A percentile compares a stretch with the other conserved stretches of the same genome.
phyloP scores from a whole-genome alignment of 2,329 filamentous ascomycete genomes.

The Penicillium sp. region DNA sequence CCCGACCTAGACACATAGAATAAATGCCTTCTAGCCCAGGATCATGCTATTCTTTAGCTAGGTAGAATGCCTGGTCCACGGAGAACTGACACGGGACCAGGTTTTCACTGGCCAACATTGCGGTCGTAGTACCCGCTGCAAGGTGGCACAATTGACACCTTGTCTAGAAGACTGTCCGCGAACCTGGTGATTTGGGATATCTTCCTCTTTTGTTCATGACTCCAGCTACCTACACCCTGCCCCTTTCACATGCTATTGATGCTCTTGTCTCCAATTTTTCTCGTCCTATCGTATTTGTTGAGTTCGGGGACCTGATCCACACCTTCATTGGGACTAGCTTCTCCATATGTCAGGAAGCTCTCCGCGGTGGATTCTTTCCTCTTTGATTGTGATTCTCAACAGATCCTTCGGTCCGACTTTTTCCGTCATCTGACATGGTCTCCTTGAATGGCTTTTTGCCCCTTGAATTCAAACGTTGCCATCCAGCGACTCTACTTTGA shows the following conservation, averaged over 20 bases:
- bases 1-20: no score
- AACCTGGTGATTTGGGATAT: neutral
- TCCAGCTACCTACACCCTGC: neutral
- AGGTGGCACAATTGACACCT: neutral
- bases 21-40: neutral
- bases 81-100: neutral
- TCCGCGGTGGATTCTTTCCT: constrained; percentile 5
- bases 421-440: neutral
- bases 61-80: neutral
- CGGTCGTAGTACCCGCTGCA: neutral
- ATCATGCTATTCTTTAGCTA: neutral
- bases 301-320: constrained; percentile 5
- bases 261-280: neutral
- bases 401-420: constrained; percentile 1
- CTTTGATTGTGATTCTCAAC: constrained; percentile 10
- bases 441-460: neutral
- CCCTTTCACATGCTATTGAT: constrained; percentile 1
- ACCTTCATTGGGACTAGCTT: constrained; percentile 14
- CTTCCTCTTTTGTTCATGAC: neutral
- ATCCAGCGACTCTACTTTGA: neutral
- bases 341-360: constrained; percentile 9
- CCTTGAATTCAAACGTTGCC: neutral
- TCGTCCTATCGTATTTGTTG: constrained; percentile 12
- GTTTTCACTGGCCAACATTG: neutral
- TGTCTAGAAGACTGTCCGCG: no score